These are phyloP conservation scores for Candida incommunis DNA, from an alignment of 805 yeast genomes.

Conservation along the genomic window DNA sequence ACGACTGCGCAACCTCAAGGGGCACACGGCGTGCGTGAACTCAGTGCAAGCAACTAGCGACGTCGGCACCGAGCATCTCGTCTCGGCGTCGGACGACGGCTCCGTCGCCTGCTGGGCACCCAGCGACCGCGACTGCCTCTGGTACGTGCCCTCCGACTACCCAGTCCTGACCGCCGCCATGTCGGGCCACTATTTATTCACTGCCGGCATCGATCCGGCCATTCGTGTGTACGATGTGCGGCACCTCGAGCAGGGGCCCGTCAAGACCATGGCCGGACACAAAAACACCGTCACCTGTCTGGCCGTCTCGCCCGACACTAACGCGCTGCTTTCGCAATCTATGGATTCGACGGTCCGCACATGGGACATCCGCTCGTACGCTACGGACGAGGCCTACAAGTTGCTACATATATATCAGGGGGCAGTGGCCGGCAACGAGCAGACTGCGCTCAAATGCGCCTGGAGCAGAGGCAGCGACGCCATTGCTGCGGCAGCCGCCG, in stretches of 20 bases:
- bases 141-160: slow-evolving; percentile 30
- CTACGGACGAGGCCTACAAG: slow-evolving; percentile 21
- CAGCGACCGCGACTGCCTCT: slow-evolving; percentile 33
- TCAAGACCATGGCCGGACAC: slow-evolving; percentile 35
- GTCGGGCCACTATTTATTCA: slow-evolving; percentile 32
- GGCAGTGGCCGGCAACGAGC: slow-evolving; percentile 36
- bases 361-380: slow-evolving; percentile 36
- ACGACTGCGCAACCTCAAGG: slow-evolving; percentile 38
- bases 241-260: slow-evolving; percentile 20
- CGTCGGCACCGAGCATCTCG: slow-evolving; percentile 20
- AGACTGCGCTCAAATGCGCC: slow-evolving; percentile 34
- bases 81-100: slow-evolving; percentile 60
- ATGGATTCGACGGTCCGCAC: slow-evolving; percentile 43
- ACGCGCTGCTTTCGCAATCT: slow-evolving; percentile 35
- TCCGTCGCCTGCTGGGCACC: slow-evolving; percentile 48
- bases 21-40: slow-evolving; percentile 41
- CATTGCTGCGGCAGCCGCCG: slow-evolving; percentile 48
- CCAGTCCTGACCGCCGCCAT: slow-evolving; percentile 45
- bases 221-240: slow-evolving; percentile 48
- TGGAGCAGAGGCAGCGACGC: slow-evolving; percentile 26
- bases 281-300: slow-evolving; percentile 40
- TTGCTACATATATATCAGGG: slow-evolving; percentile 36
- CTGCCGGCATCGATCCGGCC: slow-evolving; percentile 56
- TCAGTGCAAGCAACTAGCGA: slow-evolving; percentile 29
- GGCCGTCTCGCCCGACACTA: slow-evolving; percentile 31